Evolutionary conservation across 176 grass and related monocot species (phyloP), one percentile per base, ranked within the genome.

Genomic region (Melocanna baccifera): DNA sequence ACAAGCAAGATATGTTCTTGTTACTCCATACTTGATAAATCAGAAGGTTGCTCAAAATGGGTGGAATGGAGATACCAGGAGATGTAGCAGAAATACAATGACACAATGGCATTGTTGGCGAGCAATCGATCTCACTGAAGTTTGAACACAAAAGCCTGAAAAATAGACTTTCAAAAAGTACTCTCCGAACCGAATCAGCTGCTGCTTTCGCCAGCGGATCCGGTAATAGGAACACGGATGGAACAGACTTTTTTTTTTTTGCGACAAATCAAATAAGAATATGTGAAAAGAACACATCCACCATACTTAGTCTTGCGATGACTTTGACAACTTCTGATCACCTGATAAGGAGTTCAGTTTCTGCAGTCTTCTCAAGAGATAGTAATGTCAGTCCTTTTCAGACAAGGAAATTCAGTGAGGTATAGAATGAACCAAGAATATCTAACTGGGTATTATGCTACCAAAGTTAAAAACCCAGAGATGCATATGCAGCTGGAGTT

Each of bases 331-430:
- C 53, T 62, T 34, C 23, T 47, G 32, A 69, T 19, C 25, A 37
- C 37, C 62, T 75, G 69, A 42, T 83, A 82, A 78, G 71, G 40
- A 40, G 56, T 57, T 82, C 41, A 19, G 65, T 34, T 45, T 53
- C 71, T 63, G 25, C 64, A 42, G 55, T 37, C 73, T 29, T 34
- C 79, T 50, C 5, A 12, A 22, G 62, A 66, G 34, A 29, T 82
- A 41, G 65, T 73, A 74, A 61, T 86, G 84, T 67, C 84, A 36
- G 79, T 90, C 84, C 5, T 83, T 83, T 90, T 86, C 73, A 73
- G 47, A 39, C 37, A 57, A 37, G 58, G 47, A 67, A 46, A 81
- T 50, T 46, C 47, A 30, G 67, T 0, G 39, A 67, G 59, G 68
- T 20, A 16, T 50, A 57, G 79, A 83, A 41, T 68, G 68, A 72